Evolutionary conservation across 495 filamentous ascomycete genomes (phyloP).

Genomic region (Antarctomyces pellizariae): DNA sequence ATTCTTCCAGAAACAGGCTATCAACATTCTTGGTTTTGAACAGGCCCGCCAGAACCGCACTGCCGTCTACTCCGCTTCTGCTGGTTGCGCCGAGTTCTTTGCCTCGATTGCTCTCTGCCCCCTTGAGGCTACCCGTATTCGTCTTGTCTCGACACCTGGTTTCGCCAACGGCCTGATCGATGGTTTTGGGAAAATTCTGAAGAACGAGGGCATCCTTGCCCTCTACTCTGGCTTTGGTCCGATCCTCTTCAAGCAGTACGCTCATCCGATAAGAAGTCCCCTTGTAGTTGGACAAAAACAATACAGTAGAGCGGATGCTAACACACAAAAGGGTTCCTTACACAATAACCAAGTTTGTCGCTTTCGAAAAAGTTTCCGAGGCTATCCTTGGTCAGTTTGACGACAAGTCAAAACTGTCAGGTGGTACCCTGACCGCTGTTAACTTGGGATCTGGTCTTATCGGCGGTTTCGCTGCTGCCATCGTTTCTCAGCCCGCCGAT

Average conservation of each 20-base stretch:
- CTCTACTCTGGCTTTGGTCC: conserved; percentile 92
- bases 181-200: conserved; percentile 69
- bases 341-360: conserved; percentile 99
- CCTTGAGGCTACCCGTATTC: conserved; percentile 83
- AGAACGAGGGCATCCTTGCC: conserved; percentile 61
- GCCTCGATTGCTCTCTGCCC: conserved; percentile 87
- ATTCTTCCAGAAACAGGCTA: conserved; percentile 82
- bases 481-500: conserved; percentile 94
- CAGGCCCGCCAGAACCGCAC: conserved; percentile 69
- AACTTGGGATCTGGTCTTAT: conserved; percentile 92
- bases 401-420: conserved; percentile 57
- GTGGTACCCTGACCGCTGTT: conserved; percentile 56
- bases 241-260: conserved; percentile 93
- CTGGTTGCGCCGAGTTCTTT: conserved; percentile 74
- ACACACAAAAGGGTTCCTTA: conserved; percentile 61
- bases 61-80: conserved; percentile 68
- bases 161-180: conserved; percentile 62
- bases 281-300: neutral
- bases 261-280: neutral
- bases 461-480: conserved; percentile 89
- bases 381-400: conserved; percentile 37
- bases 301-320: conserved; percentile 3
- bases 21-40: conserved; percentile 62
- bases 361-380: conserved; percentile 93
- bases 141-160: conserved; percentile 75